Conservation (phyloP, 2,329 filamentous ascomycete species). For the Allantophomopsis lycopodina region DNA sequence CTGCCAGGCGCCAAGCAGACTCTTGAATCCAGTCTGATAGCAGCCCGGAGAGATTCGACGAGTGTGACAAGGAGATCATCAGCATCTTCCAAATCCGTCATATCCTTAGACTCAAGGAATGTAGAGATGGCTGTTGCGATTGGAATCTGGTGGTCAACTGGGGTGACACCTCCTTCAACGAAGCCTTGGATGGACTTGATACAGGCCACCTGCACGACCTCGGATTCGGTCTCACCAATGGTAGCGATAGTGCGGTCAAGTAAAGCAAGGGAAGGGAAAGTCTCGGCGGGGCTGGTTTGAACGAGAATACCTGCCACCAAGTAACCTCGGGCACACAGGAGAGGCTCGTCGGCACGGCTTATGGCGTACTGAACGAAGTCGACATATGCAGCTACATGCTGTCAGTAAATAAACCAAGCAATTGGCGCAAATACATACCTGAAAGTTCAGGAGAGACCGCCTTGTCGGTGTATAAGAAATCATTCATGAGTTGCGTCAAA, state of each 20-base stretch:
- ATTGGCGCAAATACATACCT: no score
- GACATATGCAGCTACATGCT: conserved; percentile 52
- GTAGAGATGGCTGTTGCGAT: conserved; percentile 48
- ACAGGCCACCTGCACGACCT: conserved; percentile 85
- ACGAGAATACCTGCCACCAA: conserved; percentile 72
- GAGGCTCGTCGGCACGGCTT: conserved; percentile 51
- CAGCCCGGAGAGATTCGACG: conserved; percentile 72
- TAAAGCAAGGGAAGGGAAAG: conserved; percentile 43
- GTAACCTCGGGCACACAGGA: conserved; percentile 77
- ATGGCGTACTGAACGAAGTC: conserved; percentile 71
- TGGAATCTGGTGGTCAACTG: conserved; percentile 40
- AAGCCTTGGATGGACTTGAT: conserved; percentile 72
- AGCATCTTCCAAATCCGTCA: conserved; percentile 71
- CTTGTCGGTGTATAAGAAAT: conserved; percentile 69
- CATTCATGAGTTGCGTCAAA: conserved; percentile 69
- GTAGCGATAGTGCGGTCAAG: conserved; percentile 63
- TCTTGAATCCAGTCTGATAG: conserved; percentile 65
- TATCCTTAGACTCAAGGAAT: conserved; percentile 69
- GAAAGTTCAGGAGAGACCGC: conserved; percentile 49
- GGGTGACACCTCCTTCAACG: conserved; percentile 34
- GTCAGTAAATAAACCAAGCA: no score
- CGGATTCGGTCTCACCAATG: conserved; percentile 62
- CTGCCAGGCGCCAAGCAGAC: conserved; percentile 61
- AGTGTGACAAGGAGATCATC: conserved; percentile 88
- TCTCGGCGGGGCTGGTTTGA: conserved; percentile 45